These are phyloP conservation scores for Amylostereum areolatum DNA, from an alignment of 1,284 basidiomycete genomes.

Conservation along the genomic window DNA sequence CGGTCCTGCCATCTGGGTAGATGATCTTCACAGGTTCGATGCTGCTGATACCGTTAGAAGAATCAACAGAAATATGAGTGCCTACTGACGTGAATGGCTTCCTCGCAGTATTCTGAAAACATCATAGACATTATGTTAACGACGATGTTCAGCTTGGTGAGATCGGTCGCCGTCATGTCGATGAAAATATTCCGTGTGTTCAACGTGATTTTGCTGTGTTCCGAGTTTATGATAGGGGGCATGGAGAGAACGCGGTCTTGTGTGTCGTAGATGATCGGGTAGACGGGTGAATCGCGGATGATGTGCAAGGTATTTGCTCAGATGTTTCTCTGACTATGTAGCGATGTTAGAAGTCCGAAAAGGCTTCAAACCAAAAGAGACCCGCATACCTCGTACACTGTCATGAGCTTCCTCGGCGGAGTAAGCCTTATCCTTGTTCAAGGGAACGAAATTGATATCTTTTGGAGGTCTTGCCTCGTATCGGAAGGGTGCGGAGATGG, in stretches of 20 bases:
- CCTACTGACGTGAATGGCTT: constrained; percentile 81
- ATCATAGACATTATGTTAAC: constrained; percentile 92
- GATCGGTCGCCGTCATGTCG: constrained; percentile 96
- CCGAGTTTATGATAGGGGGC: constrained; percentile 98
- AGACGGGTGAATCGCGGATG: constrained; percentile 92
- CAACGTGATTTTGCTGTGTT: constrained; percentile 95
- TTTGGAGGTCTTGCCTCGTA: constrained; percentile 89
- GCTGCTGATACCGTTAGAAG: constrained; percentile 32
- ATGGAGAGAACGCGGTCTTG: constrained; percentile 87
- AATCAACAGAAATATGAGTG: neutral
- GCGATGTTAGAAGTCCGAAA: too few relatives aligned
- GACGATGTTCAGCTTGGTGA: constrained; percentile 94
- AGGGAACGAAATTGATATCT: constrained; percentile 85
- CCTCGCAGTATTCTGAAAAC: constrained; percentile 95
- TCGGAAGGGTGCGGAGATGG: constrained; percentile 80
- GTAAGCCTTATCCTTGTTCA: constrained; percentile 73
- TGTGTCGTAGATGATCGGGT: constrained; percentile 95
- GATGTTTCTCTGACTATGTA: constrained; percentile 84
- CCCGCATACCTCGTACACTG: constrained; percentile 73
- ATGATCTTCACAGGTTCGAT: constrained; percentile 88
- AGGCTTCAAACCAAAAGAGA: neutral
- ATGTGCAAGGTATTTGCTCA: constrained; percentile 90
- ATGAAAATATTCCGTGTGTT: constrained; percentile 95
- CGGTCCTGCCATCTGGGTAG: constrained; percentile 69
- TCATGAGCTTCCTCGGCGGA: constrained; percentile 86